These are phyloP conservation scores for Trichomonas gallinae DNA, from an alignment of 208 protist species.

Conservation along the genomic window DNA sequence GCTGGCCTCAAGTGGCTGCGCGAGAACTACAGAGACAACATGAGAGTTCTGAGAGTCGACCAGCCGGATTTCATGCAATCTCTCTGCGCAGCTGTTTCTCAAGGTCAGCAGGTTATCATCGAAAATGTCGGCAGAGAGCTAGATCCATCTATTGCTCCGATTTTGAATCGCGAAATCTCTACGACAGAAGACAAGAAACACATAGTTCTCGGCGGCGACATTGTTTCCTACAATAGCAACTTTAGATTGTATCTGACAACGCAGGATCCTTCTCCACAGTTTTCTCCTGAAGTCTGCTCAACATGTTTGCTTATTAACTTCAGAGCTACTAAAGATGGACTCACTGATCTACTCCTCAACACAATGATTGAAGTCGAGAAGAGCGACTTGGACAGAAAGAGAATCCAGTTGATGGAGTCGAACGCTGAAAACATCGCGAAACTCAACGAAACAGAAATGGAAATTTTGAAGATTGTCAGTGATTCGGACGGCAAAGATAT, in stretches of 20 bases:
- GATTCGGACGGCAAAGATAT: slow-evolving; percentile 70
- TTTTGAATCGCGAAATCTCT: slow-evolving; percentile 74
- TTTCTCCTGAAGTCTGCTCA: slow-evolving; percentile 86
- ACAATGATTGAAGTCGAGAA: slow-evolving; percentile 85
- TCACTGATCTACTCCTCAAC: slow-evolving; percentile 91
- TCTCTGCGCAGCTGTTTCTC: slow-evolving; percentile 44
- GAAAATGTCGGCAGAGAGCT: slow-evolving; percentile 81
- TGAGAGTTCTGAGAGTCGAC: slow-evolving; percentile 67
- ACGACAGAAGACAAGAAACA: slow-evolving; percentile 57
- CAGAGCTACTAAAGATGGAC: slow-evolving; percentile 83
- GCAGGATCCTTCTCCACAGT: slow-evolving; percentile 89
- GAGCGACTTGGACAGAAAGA: slow-evolving; percentile 84
- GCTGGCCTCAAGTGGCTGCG: slow-evolving; percentile 88
- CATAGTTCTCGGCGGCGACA: neutral
- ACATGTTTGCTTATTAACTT: slow-evolving; percentile 96
- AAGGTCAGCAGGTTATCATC: slow-evolving; percentile 60
- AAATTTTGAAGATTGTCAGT: slow-evolving; percentile 73
- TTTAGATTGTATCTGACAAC: slow-evolving; percentile 90
- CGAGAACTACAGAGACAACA: slow-evolving; percentile 71
- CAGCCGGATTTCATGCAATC: slow-evolving; percentile 57
- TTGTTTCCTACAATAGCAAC: slow-evolving; percentile 56
- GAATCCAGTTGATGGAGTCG: slow-evolving; percentile 69
- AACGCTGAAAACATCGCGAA: slow-evolving; percentile 94
- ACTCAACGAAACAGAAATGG: slow-evolving; percentile 83
- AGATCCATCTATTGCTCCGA: slow-evolving; percentile 84